Base-by-base conservation (phyloP, 2,329 filamentous ascomycete genomes). In the Hymenotorrendiella dingleyae region DNA sequence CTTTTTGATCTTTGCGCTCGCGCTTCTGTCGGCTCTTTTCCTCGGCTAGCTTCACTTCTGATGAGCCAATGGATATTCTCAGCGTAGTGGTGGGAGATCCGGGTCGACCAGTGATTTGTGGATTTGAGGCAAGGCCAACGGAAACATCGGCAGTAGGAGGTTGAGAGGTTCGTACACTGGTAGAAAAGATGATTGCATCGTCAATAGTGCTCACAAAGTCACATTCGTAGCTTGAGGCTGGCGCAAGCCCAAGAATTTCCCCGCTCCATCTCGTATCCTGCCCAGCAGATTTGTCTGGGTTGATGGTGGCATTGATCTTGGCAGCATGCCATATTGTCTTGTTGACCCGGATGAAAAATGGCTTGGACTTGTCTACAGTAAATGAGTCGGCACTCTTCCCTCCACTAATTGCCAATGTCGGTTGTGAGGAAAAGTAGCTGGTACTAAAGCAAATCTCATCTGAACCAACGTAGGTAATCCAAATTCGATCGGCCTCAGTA, bases 321-420 rank as follows among this genome's bases (percentile, higher is more conserved):
- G 83, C 86, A 1, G 84, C 84, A 58, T 85, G 84, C 86, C 86
- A 91, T 47, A 80, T 74, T 8, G 84, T 84, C 38, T 86, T 82
- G 63, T 91, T 90, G 52, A 91, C 77, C 50, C 80, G 75, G 42
- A 90, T 83, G 60, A 80, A 88, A 59, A 90, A 89, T 4, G 85
- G 86, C 61, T 87, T 89, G 24, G 76, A 73, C 47, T 70, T 73
- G 61, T 87, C 82, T 41, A 84, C 74, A 3, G 74, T 76, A 11
- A 73, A 46, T 26, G 50, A 45, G 29, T 56, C 52, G 22, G 46
- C 9, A 26, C 68, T 59, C 47, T 61, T 54, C 47, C 70, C 58
- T 45, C 64, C 58, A 50, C 55, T 57, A 39, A 62, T 59, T 48
- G 64, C 45, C 38, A 30, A 46, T 28, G 44, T 23, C 17, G 38